Evolutionary conservation across 208 protist species (phyloP), one percentile per base, ranked within the genome.

Genomic region (Trypanosoma cruzi): DNA sequence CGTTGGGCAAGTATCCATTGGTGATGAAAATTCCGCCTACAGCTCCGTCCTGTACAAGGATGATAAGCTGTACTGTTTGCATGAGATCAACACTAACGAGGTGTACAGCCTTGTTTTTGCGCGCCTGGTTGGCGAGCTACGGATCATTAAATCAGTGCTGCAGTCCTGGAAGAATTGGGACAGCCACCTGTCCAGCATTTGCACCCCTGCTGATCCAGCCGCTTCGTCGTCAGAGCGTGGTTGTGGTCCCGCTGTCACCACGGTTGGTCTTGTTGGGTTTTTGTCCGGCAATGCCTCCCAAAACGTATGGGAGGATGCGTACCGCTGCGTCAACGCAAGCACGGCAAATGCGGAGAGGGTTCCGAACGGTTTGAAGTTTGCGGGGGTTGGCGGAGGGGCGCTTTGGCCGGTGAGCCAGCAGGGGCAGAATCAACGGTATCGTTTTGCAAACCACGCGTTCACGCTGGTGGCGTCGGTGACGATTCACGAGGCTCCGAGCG

Each of bases 371-470:
- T 37, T 62, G 26, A 31, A 20, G 28, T 70, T 70, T 40, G 26
- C 6, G 24, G 65, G 54, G 24, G 7, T 37, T 29, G 65, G 28
- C 22, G 36, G 54, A 18, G 65, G 65, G 22, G 65, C 52, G 20
- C n/a, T 31, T 36, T 70, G 65, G 65, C 65, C 65, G 20, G 65
- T 70, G 4, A 20, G 24, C 3, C 42, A 24, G 16, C 65, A 70
- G 31, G 65, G 65, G 40, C 65, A 70, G 54, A 70, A 53, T 40
- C 65, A 54, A 40, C 54, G 50, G 18, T 70, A 62, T 37, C 42
- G 54, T 2, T 70, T 70, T 26, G 54, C 65, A 24, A 70, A 49
- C 40, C 18, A 36, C 18, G 24, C 20, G 6, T 70, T 70, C 29
- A 70, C 65, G 34, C 32, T 70, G 20, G 65, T 50, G 42, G 42